A percentile compares a stretch with the other conserved stretches of the same genome.
Conservation (phyloP, 2,329 filamentous ascomycete species). For the Colletotrichum simmondsii region DNA sequence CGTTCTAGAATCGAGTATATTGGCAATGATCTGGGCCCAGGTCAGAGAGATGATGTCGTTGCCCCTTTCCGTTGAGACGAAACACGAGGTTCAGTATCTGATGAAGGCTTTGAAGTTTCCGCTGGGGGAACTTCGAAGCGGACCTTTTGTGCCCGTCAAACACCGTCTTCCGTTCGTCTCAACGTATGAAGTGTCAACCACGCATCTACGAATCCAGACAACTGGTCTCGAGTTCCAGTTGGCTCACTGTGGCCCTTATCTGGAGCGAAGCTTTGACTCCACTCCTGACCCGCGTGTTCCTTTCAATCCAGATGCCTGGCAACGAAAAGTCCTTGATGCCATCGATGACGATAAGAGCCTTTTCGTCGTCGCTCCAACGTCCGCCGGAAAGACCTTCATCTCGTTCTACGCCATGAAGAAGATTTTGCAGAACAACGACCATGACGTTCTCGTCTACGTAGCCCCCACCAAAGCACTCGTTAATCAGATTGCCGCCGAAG, state of each 20-base stretch:
- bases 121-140: not conserved
- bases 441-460: constrained; percentile 80
- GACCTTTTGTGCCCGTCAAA: not conserved
- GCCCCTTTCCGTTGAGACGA: not conserved
- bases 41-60: not conserved
- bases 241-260: constrained; percentile 75
- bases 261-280: constrained; percentile 80
- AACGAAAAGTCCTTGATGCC: constrained; percentile 77
- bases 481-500: constrained; percentile 84
- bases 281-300: constrained; percentile 72
- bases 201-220: not conserved
- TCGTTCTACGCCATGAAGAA: constrained; percentile 88
- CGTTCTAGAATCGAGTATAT: not conserved
- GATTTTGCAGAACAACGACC: constrained; percentile 73
- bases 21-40: constrained; percentile 9
- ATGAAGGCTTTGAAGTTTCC: not conserved
- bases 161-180: constrained; percentile 1
- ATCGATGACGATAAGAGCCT: constrained; percentile 77
- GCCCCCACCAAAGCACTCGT: constrained; percentile 85
- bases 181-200: not conserved
- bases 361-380: constrained; percentile 82
- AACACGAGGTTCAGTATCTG: not conserved
- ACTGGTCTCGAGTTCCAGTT: constrained; percentile 68
- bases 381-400: constrained; percentile 85
- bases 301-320: constrained; percentile 83